Evolutionary conservation across 2,329 filamentous ascomycete genomes (phyloP).

Genomic region (Colletotrichum musicola): DNA sequence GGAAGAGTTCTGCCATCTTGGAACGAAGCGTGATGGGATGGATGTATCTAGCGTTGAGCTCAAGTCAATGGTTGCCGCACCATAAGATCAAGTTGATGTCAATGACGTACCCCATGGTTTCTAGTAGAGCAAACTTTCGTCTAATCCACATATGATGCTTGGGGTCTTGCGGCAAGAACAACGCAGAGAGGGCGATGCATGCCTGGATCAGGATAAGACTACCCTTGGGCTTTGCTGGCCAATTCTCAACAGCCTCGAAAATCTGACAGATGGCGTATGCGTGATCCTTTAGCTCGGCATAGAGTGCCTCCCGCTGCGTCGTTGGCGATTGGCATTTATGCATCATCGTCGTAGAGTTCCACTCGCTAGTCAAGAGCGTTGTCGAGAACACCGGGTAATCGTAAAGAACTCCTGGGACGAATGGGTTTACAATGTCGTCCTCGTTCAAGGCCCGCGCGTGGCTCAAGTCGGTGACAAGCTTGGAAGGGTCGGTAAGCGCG

Average conservation of each 20-base stretch:
- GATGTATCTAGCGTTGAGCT: constrained; percentile 75
- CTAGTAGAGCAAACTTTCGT: constrained; percentile 81
- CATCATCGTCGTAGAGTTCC: constrained; percentile 84
- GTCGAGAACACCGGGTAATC: constrained; percentile 77
- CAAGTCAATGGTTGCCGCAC: constrained; percentile 12
- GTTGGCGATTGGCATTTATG: constrained; percentile 79
- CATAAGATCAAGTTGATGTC: not conserved
- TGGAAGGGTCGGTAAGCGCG: constrained; percentile 70
- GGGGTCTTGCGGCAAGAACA: constrained; percentile 83
- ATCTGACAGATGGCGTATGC: constrained; percentile 81
- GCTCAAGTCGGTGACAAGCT: constrained; percentile 74
- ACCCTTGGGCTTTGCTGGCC: constrained; percentile 77
- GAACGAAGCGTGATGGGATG: constrained; percentile 80
- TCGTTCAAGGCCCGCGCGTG: constrained; percentile 64
- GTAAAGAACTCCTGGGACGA: constrained; percentile 77
- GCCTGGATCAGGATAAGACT: constrained; percentile 80
- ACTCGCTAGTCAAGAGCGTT: constrained; percentile 82
- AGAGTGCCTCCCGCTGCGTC: constrained; percentile 63
- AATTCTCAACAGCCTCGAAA: constrained; percentile 82
- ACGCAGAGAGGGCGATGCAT: constrained; percentile 78
- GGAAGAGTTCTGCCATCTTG: constrained; percentile 82
- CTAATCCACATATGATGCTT: constrained; percentile 84
- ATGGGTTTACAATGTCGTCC: constrained; percentile 81
- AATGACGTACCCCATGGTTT: constrained; percentile 78
- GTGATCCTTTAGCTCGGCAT: constrained; percentile 68